Evolutionary conservation across 371 early-diverging fungal species (phyloP).

Genomic region (Nematocida ironsii): DNA sequence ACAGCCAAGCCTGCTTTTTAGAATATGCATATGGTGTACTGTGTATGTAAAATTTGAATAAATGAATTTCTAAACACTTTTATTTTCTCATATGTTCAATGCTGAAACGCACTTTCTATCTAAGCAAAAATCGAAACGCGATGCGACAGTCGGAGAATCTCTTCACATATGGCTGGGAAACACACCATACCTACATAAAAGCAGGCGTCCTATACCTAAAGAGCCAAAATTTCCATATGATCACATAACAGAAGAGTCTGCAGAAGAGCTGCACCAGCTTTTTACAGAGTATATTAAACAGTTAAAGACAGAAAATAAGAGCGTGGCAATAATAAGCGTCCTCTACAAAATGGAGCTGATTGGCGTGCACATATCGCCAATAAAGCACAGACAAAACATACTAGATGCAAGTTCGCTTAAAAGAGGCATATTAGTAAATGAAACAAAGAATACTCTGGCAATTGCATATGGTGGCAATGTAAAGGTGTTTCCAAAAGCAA

Average conservation of each 20-base stretch:
- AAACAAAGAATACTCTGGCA: slow-evolving; percentile 51
- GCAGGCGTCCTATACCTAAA: not conserved
- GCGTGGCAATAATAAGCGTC: not conserved
- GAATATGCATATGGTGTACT: not conserved
- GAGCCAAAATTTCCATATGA: slow-evolving; percentile 34
- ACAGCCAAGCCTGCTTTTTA: slow-evolving; percentile 16
- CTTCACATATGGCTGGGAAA: slow-evolving; percentile 50
- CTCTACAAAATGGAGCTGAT: slow-evolving; percentile 44
- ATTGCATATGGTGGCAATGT: slow-evolving; percentile 15
- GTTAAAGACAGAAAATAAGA: not conserved
- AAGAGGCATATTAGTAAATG: slow-evolving; percentile 40
- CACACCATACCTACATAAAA: slow-evolving; percentile 10
- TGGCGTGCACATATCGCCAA: slow-evolving; percentile 24
- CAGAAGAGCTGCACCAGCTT: slow-evolving; percentile 23
- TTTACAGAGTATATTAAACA: slow-evolving; percentile 6
- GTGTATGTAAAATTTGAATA: slow-evolving; percentile 3
- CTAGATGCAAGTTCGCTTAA: not conserved
- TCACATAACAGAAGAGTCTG: slow-evolving; percentile 1
- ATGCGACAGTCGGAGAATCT: too few relatives aligned
- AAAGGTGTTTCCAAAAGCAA: slow-evolving; percentile 52
- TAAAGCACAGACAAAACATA: slow-evolving; percentile 8
- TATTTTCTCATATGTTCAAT: slow-evolving; percentile 47
- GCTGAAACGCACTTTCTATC: slow-evolving; percentile 44
- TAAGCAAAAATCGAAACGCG: not conserved
- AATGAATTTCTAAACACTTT: slow-evolving; percentile 5